phyloP scores from a whole-genome alignment of 108 stramenopile species.

The Licmophora abbreviata region DNA sequence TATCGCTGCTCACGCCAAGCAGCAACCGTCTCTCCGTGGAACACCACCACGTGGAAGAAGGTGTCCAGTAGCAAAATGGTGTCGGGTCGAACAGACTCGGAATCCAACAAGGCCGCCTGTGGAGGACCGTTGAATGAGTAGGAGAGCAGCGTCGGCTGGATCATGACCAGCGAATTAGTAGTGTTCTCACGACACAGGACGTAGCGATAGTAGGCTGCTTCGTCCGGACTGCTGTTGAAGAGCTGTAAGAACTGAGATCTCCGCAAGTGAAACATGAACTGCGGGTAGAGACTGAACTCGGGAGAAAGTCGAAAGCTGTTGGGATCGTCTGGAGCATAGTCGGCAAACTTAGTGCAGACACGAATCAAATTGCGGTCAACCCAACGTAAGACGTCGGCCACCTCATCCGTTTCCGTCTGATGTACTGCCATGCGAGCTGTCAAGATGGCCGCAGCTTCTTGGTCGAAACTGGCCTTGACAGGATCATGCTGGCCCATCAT shows the following conservation, averaged over 20 bases:
- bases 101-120: constrained; percentile 91
- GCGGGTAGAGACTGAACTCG: constrained; percentile 97
- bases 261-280: constrained; percentile 95
- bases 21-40: constrained; percentile 99
- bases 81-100: constrained; percentile 90
- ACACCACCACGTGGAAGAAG: constrained; percentile 99
- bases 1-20: constrained; percentile 97
- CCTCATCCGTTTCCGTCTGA: constrained; percentile 90
- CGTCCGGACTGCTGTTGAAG: constrained; percentile 98
- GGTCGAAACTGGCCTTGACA: constrained; percentile 91
- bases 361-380: constrained; percentile 96
- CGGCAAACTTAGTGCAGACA: constrained; percentile 96
- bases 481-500: constrained; percentile 54
- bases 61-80: constrained; percentile 97
- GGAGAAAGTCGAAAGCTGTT: constrained; percentile 85
- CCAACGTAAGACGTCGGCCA: constrained; percentile 97
- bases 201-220: constrained; percentile 94
- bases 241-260: constrained; percentile 93
- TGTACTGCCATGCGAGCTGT: constrained; percentile 94
- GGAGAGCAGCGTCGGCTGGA: constrained; percentile 96
- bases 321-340: constrained; percentile 93
- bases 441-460: constrained; percentile 98
- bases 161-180: constrained; percentile 96
- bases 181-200: constrained; percentile 87
- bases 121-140: constrained; percentile 96